A percentile compares a stretch with the other conserved stretches of the same genome.
Evolutionary conservation across 371 early-diverging fungal species (phyloP).

Genomic region (Dinochytrium kinnereticum): DNA sequence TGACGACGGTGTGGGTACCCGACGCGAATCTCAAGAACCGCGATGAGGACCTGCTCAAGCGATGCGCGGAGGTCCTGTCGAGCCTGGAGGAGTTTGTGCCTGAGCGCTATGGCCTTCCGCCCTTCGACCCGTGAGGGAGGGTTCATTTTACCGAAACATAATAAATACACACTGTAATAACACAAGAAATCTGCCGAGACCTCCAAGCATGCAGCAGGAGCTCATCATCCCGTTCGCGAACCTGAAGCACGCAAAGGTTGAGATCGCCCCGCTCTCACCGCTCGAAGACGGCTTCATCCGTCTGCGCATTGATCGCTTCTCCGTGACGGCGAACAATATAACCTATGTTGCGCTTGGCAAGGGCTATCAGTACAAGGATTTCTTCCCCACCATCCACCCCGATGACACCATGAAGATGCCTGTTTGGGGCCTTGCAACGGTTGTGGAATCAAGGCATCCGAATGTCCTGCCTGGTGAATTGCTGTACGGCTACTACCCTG

Average conservation of each 20-base stretch:
- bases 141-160: neutral
- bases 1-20: slow-evolving; percentile 86
- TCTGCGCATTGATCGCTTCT: slow-evolving; percentile 40
- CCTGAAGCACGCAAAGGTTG: neutral
- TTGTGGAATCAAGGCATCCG: slow-evolving; percentile 25
- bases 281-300: slow-evolving; percentile 25
- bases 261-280: neutral
- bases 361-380: slow-evolving; percentile 36
- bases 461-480: slow-evolving; percentile 28
- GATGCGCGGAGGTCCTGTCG: slow-evolving; percentile 54
- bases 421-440: slow-evolving; percentile 44
- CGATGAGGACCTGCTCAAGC: slow-evolving; percentile 43
- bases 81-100: slow-evolving; percentile 74
- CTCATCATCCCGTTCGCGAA: slow-evolving; percentile 1
- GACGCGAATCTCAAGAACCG: slow-evolving; percentile 62
- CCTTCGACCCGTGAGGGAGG: neutral
- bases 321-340: slow-evolving; percentile 45
- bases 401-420: slow-evolving; percentile 30
- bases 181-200: neutral
- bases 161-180: too few species aligned
- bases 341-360: slow-evolving; percentile 41
- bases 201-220: neutral
- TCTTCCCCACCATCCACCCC: slow-evolving; percentile 34
- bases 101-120: slow-evolving; percentile 52
- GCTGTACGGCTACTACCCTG: slow-evolving; percentile 47